A percentile compares a stretch with the other conserved stretches of the same genome.
phyloP scores from a whole-genome alignment of 768 basidiomycete genomes.

The Leucosporidium creatinivorum region DNA sequence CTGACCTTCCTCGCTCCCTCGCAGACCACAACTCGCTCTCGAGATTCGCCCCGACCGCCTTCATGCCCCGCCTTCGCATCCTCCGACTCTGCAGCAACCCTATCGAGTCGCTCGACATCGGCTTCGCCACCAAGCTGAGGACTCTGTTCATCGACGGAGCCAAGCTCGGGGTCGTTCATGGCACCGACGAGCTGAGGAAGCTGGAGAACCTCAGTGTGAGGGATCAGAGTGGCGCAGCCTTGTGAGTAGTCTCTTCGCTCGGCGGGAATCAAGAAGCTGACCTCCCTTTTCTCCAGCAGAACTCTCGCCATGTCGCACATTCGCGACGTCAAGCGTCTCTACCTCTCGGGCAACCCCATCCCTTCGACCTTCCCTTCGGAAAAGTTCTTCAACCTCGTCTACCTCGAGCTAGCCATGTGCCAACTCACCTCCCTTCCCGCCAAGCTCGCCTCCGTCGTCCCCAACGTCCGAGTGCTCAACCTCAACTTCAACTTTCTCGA shows the following conservation, averaged over 20 bases:
- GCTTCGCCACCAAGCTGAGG: slow-evolving; percentile 61
- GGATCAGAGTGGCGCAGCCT: slow-evolving; percentile 65
- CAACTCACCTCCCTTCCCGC: slow-evolving; percentile 66
- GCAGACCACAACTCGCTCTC: slow-evolving; percentile 67
- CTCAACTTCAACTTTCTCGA: slow-evolving; percentile 90
- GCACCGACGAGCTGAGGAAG: slow-evolving; percentile 53
- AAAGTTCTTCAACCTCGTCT: slow-evolving; percentile 79
- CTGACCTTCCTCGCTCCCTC: background rate
- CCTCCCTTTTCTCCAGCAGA: slow-evolving; percentile 17
- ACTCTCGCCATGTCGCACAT: slow-evolving; percentile 50
- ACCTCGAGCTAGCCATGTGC: slow-evolving; percentile 86
- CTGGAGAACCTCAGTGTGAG: slow-evolving; percentile 86
- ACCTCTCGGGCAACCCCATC: slow-evolving; percentile 58
- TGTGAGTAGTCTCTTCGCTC: too few species aligned
- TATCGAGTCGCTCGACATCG: slow-evolving; percentile 56
- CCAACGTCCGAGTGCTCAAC: slow-evolving; percentile 84
- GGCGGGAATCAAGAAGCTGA: too few species aligned
- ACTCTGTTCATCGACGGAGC: slow-evolving; percentile 93
- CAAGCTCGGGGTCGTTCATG: slow-evolving; percentile 38
- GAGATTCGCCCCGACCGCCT: slow-evolving; percentile 44
- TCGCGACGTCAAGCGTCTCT: slow-evolving; percentile 85
- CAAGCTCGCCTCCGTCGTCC: slow-evolving; percentile 58
- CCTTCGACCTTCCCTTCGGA: slow-evolving; percentile 48
- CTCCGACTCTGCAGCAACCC: slow-evolving; percentile 78
- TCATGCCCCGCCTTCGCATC: slow-evolving; percentile 67